Percentiles rank a stretch among this genome's conserved stretches.
phyloP scores from a whole-genome alignment of 208 protist species.

The Wallacemonas sp. region DNA sequence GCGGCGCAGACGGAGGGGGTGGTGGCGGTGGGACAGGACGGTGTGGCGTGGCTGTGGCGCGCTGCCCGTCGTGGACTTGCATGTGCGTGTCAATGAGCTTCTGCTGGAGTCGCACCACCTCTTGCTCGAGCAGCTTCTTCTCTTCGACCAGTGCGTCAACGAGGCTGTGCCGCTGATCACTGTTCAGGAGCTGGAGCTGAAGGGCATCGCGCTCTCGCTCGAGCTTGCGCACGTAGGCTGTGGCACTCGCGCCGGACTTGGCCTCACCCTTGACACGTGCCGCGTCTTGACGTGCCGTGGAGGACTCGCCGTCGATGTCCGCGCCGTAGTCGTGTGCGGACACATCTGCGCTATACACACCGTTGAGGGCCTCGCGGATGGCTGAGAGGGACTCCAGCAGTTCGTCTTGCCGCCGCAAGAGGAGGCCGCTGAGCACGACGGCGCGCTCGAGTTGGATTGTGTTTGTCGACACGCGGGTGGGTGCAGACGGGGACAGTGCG shows the following conservation, averaged over 20 bases:
- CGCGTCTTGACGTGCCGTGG: too few relatives aligned
- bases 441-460: constrained; percentile 25
- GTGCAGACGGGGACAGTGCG: constrained; percentile 3
- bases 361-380: constrained; percentile 15
- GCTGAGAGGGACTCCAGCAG: constrained; percentile 27
- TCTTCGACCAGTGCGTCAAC: constrained; percentile 31
- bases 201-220: constrained; percentile 45
- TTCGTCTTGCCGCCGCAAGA: constrained; percentile 32
- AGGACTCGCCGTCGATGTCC: too few relatives aligned
- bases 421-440: constrained; percentile 30
- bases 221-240: constrained; percentile 27
- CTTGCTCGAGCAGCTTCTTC: constrained; percentile 36
- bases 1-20: background rate
- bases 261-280: too few relatives aligned
- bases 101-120: constrained; percentile 41
- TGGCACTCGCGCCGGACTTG: constrained; percentile 20
- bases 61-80: constrained; percentile 18
- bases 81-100: constrained; percentile 10
- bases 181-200: constrained; percentile 22
- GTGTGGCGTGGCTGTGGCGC: constrained; percentile 6
- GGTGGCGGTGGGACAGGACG: constrained; percentile 5
- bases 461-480: background rate
- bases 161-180: constrained; percentile 10
- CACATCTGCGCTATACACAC: constrained; percentile 9
- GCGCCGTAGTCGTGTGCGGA: constrained; percentile 8